phyloP scores from a whole-genome alignment of 768 basidiomycete genomes.

The Lactarius pseudohatsudake region DNA sequence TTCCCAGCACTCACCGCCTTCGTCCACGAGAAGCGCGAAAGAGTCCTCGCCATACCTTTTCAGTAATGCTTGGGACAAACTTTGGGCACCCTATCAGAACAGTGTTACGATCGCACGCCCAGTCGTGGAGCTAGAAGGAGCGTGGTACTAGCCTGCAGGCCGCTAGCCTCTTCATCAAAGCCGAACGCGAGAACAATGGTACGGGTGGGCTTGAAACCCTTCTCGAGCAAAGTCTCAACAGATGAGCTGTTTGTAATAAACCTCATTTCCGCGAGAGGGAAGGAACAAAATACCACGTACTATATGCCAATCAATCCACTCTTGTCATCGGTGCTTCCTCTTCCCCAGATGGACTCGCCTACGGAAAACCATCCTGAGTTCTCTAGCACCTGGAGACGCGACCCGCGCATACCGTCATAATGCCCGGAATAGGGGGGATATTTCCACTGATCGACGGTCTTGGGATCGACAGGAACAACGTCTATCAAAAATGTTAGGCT shows the following conservation, averaged over 20 bases:
- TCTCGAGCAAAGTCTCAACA: constrained; percentile 41
- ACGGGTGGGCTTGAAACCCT: constrained; percentile 41
- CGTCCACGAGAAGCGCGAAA: constrained; percentile 82
- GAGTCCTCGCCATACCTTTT: constrained; percentile 66
- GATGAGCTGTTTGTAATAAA: constrained; percentile 33
- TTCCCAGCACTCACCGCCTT: constrained; percentile 58
- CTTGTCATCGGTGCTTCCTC: constrained; percentile 40
- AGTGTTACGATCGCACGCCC: neutral
- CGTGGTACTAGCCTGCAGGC: constrained; percentile 26
- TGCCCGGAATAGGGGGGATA: constrained; percentile 63
- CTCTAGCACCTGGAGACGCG: too few relatives aligned
- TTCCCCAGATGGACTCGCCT: constrained; percentile 38
- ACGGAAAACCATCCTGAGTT: neutral
- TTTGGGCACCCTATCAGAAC: constrained; percentile 50
- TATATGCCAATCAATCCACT: constrained; percentile 37
- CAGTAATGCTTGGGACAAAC: constrained; percentile 49
- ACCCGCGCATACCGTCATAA: constrained; percentile 48
- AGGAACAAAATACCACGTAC: constrained; percentile 27
- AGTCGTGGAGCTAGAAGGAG: neutral
- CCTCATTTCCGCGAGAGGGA: neutral
- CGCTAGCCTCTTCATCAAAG: constrained; percentile 45
- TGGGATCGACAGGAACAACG: constrained; percentile 64
- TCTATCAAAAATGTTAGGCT: constrained; percentile 39
- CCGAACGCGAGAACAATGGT: constrained; percentile 36
- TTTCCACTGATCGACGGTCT: constrained; percentile 56